These are phyloP conservation scores for Papiliotrema flavescens DNA, from an alignment of 1,284 basidiomycete species.

Conservation along the genomic window DNA sequence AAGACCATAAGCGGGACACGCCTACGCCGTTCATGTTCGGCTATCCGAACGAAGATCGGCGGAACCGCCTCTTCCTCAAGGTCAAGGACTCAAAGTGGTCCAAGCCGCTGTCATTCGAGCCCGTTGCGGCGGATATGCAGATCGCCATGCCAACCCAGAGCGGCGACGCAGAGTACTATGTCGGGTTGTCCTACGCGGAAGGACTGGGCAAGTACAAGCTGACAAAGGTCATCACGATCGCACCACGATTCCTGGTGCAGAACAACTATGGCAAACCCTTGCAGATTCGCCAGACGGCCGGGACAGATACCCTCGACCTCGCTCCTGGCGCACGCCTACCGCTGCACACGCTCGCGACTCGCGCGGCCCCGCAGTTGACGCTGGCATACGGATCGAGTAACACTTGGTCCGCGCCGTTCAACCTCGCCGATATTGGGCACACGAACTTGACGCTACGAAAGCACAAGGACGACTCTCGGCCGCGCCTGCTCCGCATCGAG, in stretches of 20 bases:
- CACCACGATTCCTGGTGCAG: slow-evolving; percentile 86
- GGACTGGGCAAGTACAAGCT: slow-evolving; percentile 96
- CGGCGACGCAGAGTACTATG: slow-evolving; percentile 73
- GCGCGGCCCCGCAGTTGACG: slow-evolving; percentile 65
- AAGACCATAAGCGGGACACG: slow-evolving; percentile 55
- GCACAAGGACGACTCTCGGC: slow-evolving; percentile 45
- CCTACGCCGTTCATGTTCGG: slow-evolving; percentile 81
- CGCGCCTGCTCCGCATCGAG: slow-evolving; percentile 72
- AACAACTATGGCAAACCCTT: slow-evolving; percentile 72
- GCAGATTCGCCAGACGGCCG: slow-evolving; percentile 79
- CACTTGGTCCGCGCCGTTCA: slow-evolving; percentile 89
- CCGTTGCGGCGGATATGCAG: slow-evolving; percentile 83
- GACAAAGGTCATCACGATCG: slow-evolving; percentile 87
- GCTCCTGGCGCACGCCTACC: slow-evolving; percentile 67
- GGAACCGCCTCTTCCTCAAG: slow-evolving; percentile 81
- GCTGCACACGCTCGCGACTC: slow-evolving; percentile 63
- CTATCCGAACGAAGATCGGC: slow-evolving; percentile 69
- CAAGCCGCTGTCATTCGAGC: slow-evolving; percentile 74
- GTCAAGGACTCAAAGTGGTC: slow-evolving; percentile 45
- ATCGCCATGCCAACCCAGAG: slow-evolving; percentile 67
- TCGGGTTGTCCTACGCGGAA: slow-evolving; percentile 89
- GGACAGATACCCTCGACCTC: slow-evolving; percentile 53
- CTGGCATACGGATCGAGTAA: slow-evolving; percentile 80
- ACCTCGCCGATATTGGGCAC: slow-evolving; percentile 84
- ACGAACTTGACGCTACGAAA: slow-evolving; percentile 64